Evolutionary conservation across 441 rosid genomes (phyloP).

Genomic region (Gossypium davidsonii): DNA sequence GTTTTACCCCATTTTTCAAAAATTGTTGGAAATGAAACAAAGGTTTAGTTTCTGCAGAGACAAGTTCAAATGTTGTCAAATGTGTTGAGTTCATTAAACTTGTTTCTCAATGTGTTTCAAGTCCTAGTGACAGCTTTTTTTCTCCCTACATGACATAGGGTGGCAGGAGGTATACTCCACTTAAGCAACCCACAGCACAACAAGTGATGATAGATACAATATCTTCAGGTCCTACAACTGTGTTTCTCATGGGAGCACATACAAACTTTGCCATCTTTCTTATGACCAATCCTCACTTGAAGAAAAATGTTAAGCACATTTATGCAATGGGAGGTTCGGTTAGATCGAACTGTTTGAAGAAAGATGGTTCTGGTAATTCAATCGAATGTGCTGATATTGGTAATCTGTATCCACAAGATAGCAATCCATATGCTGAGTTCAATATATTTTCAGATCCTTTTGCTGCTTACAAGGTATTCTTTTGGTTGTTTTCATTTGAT

Average conservation of each 20-base stretch:
- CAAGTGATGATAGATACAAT: slow-evolving; percentile 52
- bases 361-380: slow-evolving; percentile 25
- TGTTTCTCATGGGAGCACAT: slow-evolving; percentile 57
- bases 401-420: slow-evolving; percentile 42
- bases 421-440: slow-evolving; percentile 87
- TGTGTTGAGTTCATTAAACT: neutral
- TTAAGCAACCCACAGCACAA: slow-evolving; percentile 67
- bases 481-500: neutral
- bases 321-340: slow-evolving; percentile 84
- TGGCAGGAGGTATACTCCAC: slow-evolving; percentile 59
- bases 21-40: neutral
- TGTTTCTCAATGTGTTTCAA: neutral
- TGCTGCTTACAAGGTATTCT: slow-evolving; percentile 70
- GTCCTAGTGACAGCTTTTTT: slow-evolving; percentile 6
- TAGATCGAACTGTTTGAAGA: slow-evolving; percentile 41
- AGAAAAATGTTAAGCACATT: slow-evolving; percentile 61
- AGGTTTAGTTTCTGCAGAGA: neutral
- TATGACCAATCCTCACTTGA: slow-evolving; percentile 62
- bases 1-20: neutral
- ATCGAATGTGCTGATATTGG: slow-evolving; percentile 58
- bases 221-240: slow-evolving; percentile 59
- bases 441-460: slow-evolving; percentile 82
- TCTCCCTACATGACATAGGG: slow-evolving; percentile 36
- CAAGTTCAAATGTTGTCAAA: neutral
- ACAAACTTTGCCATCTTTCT: slow-evolving; percentile 71